These are phyloP conservation scores for Metschnikowia lochheadii DNA, from an alignment of 805 yeast species.

Conservation along the genomic window DNA sequence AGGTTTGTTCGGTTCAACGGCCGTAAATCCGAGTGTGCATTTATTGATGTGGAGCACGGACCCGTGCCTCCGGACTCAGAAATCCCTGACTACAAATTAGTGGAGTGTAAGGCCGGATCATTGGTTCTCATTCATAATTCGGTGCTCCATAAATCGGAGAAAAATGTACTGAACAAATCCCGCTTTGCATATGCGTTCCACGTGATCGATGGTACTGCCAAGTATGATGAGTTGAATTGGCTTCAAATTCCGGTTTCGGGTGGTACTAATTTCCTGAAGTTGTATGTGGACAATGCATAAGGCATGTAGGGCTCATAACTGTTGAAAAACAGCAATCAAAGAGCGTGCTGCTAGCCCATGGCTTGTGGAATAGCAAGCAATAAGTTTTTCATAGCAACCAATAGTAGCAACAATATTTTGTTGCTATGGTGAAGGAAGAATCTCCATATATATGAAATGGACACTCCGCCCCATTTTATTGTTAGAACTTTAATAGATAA, in stretches of 20 bases:
- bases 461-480: no score
- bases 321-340: no score
- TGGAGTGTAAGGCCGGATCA: constrained; percentile 69
- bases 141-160: constrained; percentile 67
- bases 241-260: constrained; percentile 72
- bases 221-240: constrained; percentile 70
- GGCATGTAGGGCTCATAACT: neutral
- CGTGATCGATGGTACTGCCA: constrained; percentile 60
- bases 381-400: no score
- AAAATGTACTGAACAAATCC: constrained; percentile 50
- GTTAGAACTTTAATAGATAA: no score
- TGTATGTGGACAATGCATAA: constrained; percentile 21
- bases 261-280: constrained; percentile 54
- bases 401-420: no score
- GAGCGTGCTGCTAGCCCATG: no score
- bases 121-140: constrained; percentile 67
- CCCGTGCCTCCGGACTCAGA: constrained; percentile 18
- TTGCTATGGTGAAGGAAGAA: no score
- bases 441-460: no score
- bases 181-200: constrained; percentile 80
- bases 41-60: constrained; percentile 34
- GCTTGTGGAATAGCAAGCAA: no score
- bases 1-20: constrained; percentile 56
- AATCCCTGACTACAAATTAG: constrained; percentile 43
- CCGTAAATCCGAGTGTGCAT: constrained; percentile 54